These are phyloP conservation scores for Sugiyamaella neomexicana DNA, from an alignment of 1,139 yeast species.

Conservation along the genomic window DNA sequence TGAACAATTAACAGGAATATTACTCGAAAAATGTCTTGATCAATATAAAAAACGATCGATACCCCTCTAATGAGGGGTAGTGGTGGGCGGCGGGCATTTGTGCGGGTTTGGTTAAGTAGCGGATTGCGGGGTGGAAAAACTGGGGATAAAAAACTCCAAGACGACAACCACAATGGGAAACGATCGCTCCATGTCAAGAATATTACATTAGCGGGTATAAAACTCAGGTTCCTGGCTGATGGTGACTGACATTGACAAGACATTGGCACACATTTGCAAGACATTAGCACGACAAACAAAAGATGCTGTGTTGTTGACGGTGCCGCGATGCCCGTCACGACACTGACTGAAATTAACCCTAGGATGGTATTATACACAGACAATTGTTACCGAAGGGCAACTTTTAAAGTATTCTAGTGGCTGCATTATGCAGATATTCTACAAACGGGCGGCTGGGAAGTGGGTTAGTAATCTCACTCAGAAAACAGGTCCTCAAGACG, in stretches of 20 bases:
- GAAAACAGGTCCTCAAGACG: too few species aligned
- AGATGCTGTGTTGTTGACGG: too few species aligned
- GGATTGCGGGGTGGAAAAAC: conserved; percentile 17
- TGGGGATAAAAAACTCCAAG: conserved; percentile 1
- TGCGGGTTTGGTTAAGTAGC: neutral
- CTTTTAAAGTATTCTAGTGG: neutral
- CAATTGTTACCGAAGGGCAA: too few species aligned
- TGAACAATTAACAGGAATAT: neutral
- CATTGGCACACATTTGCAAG: too few species aligned
- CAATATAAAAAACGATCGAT: neutral
- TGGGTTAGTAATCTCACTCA: neutral
- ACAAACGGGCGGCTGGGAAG: conserved; percentile 3
- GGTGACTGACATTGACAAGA: too few species aligned
- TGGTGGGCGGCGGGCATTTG: conserved; percentile 1
- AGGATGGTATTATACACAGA: too few species aligned
- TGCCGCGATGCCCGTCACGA: too few species aligned
- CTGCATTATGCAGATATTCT: neutral
- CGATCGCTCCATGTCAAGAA: too few species aligned
- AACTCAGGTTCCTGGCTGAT: too few species aligned
- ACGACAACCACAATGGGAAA: neutral
- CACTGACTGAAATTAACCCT: too few species aligned
- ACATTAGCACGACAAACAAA: too few species aligned
- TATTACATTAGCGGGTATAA: conserved; percentile 9
- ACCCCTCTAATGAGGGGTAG: conserved; percentile 9
- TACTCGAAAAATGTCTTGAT: neutral